Base-by-base conservation (phyloP, 352 stramenopile genomes). In the Phytophthora boehmeriae region DNA sequence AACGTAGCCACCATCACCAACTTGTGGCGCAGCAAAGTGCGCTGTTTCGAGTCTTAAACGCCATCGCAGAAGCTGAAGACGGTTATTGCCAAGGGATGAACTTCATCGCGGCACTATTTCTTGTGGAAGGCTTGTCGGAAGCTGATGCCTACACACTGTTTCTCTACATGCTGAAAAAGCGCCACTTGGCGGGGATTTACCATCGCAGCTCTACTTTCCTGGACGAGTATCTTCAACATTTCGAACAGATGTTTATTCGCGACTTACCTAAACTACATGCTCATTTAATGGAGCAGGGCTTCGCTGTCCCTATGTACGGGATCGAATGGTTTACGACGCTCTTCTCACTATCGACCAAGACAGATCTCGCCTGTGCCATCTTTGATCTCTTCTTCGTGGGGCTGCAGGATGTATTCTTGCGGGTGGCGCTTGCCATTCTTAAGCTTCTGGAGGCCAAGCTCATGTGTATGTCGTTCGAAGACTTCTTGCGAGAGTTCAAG, bases 31-130 rank as follows among this genome's bases (percentile, higher is more conserved):
- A 90, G 41, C 82, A 95, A 39, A 82, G 71, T 22, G 75, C 83
- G 17, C 49, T 95, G 0, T 90, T 90, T 23, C 83, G 85, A 35
- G 87, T 95, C 14, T 60, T 95, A 1, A 95, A 91, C n/a, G 87
- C 85, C 5, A 80, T 95, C 36, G 66, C 85, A 1, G 78, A 93
- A 43, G 86, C 83, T 2, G 87, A 95, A 52, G 75, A 89, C 49
- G 85, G 81, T 6, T 95, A 95, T 51, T 95, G 87, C 54, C 87
- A 96, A 39, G 87, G 87, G 5, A 96, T 96, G 87, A 96, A 96
- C 70, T 96, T 96, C 53, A 93, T 96, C 56, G 87, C 86, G 0
- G 87, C 83, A 16, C 60, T 96, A 4, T 94, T 96, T 43, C 77
- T 96, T 10, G 87, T 94, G 5, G 80, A 93, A 78, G 87, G 83